A percentile compares a stretch with the other conserved stretches of the same genome.
Conservation (phyloP, 345 rosid genomes). For the Aegle marmelos region DNA sequence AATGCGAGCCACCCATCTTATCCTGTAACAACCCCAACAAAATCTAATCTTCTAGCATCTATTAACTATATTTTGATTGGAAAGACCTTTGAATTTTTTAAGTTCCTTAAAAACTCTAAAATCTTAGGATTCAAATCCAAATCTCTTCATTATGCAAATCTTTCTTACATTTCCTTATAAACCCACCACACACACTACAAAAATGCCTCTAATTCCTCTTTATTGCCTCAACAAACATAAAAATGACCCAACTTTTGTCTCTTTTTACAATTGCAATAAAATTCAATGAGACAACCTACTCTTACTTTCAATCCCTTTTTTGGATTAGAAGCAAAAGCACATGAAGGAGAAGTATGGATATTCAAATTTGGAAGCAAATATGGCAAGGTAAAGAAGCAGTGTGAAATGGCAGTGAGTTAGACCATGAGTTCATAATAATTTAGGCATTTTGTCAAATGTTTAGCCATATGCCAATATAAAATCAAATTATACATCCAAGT, state of each 20-base stretch:
- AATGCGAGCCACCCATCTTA: conserved; percentile 83
- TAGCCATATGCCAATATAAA: background rate
- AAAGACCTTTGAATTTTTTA: conserved; percentile 54
- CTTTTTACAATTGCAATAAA: conserved; percentile 20
- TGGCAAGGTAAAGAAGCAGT: conserved; percentile 22
- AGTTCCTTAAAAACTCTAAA: conserved; percentile 73
- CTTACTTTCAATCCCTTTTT: background rate
- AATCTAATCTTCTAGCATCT: conserved; percentile 66
- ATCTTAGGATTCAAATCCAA: conserved; percentile 64
- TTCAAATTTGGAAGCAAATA: conserved; percentile 27
- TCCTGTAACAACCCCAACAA: conserved; percentile 49
- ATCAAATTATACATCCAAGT: conserved; percentile 28
- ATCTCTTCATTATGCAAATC: conserved; percentile 40
- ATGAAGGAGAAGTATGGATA: conserved; percentile 19
- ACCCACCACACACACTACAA: conserved; percentile 29
- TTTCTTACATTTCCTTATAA: conserved; percentile 42
- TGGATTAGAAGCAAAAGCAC: conserved; percentile 2
- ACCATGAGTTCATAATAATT: conserved; percentile 54
- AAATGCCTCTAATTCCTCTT: conserved; percentile 28
- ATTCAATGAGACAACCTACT: conserved; percentile 8
- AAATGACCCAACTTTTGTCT: conserved; percentile 2
- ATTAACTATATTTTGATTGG: conserved; percentile 64
- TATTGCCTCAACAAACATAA: conserved; percentile 29
- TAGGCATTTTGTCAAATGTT: conserved; percentile 84
- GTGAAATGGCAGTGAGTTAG: conserved; percentile 35